phyloP scores from a whole-genome alignment of 345 rosid species.

The Lepidium sativum region DNA sequence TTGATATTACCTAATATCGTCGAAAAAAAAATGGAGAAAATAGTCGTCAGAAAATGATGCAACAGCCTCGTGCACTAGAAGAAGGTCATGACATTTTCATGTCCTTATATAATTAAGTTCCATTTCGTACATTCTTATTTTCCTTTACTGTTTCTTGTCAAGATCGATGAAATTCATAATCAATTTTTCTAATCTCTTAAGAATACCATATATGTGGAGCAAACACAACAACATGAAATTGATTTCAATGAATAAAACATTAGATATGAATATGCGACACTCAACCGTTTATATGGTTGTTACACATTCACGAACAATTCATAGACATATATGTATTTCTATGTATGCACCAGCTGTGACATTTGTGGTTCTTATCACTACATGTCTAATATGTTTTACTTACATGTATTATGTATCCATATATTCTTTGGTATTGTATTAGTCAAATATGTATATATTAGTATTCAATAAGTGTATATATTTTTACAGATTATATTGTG shows the following conservation, averaged over 20 bases:
- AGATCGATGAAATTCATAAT: too few relatives aligned
- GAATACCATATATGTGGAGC: too few relatives aligned
- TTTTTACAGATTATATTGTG: too few relatives aligned
- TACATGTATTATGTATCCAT: neutral
- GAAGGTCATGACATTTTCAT: conserved; percentile 12
- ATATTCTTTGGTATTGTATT: neutral
- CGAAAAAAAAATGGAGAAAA: neutral
- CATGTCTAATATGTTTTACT: conserved; percentile 1
- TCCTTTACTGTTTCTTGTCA: neutral
- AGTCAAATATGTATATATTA: neutral
- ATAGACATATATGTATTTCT: neutral
- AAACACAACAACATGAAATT: too few relatives aligned
- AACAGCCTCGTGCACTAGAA: conserved; percentile 18
- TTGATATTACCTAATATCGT: too few relatives aligned
- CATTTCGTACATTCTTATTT: conserved; percentile 9
- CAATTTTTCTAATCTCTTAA: too few relatives aligned
- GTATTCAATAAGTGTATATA: neutral
- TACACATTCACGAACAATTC: neutral
- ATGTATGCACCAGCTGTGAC: neutral
- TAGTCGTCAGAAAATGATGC: conserved; percentile 22
- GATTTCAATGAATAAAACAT: too few relatives aligned
- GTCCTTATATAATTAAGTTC: conserved; percentile 6
- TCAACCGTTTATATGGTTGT: neutral
- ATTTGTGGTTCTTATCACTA: neutral
- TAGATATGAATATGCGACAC: too few relatives aligned